Conservation (phyloP, 129 eudicot species). For the Helianthus annuus region DNA sequence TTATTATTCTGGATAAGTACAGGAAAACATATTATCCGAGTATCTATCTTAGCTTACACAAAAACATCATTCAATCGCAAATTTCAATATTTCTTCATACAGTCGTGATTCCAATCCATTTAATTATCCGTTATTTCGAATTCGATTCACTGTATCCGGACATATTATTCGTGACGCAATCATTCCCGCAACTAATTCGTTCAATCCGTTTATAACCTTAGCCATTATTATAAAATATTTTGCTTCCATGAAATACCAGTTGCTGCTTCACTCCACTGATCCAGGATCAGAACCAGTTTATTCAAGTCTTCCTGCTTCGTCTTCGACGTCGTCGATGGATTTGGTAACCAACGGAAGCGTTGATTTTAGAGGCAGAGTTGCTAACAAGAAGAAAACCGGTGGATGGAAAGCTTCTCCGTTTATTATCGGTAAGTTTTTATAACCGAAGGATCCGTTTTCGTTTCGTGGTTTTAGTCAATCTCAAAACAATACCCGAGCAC, state of each 20-base stretch:
- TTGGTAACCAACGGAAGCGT: conserved; percentile 59
- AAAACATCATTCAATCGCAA: neutral
- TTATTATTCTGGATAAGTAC: neutral
- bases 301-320: conserved; percentile 6
- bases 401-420: conserved; percentile 81
- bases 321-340: conserved; percentile 22
- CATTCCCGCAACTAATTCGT: conserved; percentile 5
- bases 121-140: neutral
- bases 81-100: neutral
- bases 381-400: conserved; percentile 59
- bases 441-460: no score
- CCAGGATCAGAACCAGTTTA: conserved; percentile 1
- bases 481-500: no score
- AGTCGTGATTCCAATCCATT: neutral
- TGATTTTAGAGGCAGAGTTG: conserved; percentile 60
- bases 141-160: conserved; percentile 33
- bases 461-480: no score
- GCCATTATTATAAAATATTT: conserved; percentile 5
- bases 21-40: neutral
- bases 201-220: conserved; percentile 11
- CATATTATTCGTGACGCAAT: conserved; percentile 22
- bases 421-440: conserved; percentile 50
- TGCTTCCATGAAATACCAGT: conserved; percentile 23
- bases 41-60: neutral
- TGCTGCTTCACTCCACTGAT: conserved; percentile 4